phyloP scores from a whole-genome alignment of 805 yeast species.

The Pichia membranifaciens region DNA sequence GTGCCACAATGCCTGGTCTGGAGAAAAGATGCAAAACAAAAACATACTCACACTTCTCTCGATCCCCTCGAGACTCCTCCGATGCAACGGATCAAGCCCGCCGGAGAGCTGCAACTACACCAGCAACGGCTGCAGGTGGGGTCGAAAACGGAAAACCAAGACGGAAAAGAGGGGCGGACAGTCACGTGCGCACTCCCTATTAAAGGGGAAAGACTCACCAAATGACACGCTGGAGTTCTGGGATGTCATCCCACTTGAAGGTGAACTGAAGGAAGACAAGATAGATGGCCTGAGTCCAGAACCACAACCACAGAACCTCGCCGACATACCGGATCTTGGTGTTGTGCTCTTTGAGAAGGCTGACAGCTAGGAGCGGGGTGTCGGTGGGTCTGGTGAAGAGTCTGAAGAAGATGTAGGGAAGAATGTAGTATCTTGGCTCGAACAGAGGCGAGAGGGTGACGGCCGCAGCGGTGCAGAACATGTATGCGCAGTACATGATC shows the following conservation, averaged over 20 bases:
- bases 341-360: conserved; percentile 20
- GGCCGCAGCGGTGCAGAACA: conserved; percentile 50
- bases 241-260: conserved; percentile 64
- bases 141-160: too few relatives aligned
- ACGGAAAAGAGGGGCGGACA: too few relatives aligned
- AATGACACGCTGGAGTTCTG: conserved; percentile 69
- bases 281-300: conserved; percentile 49
- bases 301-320: conserved; percentile 61
- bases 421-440: conserved; percentile 88
- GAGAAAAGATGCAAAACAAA: too few relatives aligned
- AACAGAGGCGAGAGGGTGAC: conserved; percentile 86
- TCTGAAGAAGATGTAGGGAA: conserved; percentile 77
- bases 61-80: too few relatives aligned
- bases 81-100: too few relatives aligned
- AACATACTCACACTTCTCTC: too few relatives aligned
- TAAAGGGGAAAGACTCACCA: conserved; percentile 47
- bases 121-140: too few relatives aligned
- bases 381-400: conserved; percentile 42
- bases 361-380: conserved; percentile 22
- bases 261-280: conserved; percentile 53
- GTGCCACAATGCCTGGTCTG: too few relatives aligned
- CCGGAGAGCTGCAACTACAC: too few relatives aligned
- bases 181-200: too few relatives aligned
- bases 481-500: conserved; percentile 43
- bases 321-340: conserved; percentile 32